Percentiles rank a stretch among this genome's conserved stretches.
Conservation (phyloP, 768 basidiomycete genomes). For the Xerocomellus chrysenteron region DNA sequence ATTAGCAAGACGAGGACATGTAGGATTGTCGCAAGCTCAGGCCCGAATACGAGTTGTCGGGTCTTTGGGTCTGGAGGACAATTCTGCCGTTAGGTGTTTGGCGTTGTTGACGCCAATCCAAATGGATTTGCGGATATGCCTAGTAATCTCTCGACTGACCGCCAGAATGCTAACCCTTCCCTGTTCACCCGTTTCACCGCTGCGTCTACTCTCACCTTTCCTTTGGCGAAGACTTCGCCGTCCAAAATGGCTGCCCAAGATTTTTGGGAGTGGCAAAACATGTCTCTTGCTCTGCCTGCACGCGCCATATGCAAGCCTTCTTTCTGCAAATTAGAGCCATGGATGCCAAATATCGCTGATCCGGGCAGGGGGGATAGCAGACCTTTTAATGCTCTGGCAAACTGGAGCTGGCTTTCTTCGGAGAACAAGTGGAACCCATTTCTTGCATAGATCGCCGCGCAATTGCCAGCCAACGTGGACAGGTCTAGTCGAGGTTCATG, state of each 20-base stretch:
- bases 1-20: conserved; percentile 7
- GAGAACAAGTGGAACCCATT: conserved; percentile 44
- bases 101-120: conserved; percentile 8
- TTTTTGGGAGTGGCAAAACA: conserved; percentile 8
- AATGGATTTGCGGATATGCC: no score
- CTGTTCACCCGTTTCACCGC: neutral
- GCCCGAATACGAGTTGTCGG: neutral
- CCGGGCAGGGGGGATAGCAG: conserved; percentile 29
- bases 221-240: conserved; percentile 30
- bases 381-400: conserved; percentile 26
- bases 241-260: conserved; percentile 40
- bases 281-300: neutral
- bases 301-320: neutral
- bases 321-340: neutral
- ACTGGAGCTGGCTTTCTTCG: conserved; percentile 24
- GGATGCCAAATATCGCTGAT: neutral
- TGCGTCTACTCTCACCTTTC: conserved; percentile 2
- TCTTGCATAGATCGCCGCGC: conserved; percentile 49
- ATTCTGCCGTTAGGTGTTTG: conserved; percentile 14
- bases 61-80: neutral
- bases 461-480: conserved; percentile 38
- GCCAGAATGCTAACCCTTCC: neutral
- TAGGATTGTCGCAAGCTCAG: neutral
- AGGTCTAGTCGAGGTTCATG: conserved; percentile 26
- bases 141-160: neutral